Evolutionary conservation across 1,139 yeast genomes (phyloP).

Genomic region (Yamadazyma taylorii): DNA sequence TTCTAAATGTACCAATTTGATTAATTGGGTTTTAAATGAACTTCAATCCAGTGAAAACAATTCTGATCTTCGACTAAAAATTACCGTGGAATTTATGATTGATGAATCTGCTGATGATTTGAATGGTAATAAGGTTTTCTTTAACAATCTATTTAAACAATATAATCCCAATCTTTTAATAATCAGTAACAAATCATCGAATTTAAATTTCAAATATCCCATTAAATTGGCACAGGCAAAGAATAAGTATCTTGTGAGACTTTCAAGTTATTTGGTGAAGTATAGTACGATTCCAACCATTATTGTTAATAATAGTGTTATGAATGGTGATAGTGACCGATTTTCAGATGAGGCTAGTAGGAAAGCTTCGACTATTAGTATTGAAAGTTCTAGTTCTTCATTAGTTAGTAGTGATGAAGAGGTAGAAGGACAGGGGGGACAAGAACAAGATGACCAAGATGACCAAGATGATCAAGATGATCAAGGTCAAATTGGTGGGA

Average conservation of each 20-base stretch:
- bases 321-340: slow-evolving; percentile 4
- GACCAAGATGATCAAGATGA: background rate
- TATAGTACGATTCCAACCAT: slow-evolving; percentile 44
- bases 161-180: slow-evolving; percentile 44
- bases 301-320: slow-evolving; percentile 32
- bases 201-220: slow-evolving; percentile 47
- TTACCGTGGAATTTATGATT: slow-evolving; percentile 55
- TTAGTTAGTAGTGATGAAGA: slow-evolving; percentile 3
- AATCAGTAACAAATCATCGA: slow-evolving; percentile 40
- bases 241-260: slow-evolving; percentile 31
- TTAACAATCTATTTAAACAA: slow-evolving; percentile 37
- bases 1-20: slow-evolving; percentile 39
- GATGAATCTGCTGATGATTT: slow-evolving; percentile 18
- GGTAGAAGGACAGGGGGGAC: too few relatives aligned
- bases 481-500: background rate
- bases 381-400: slow-evolving; percentile 3
- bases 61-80: slow-evolving; percentile 37
- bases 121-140: slow-evolving; percentile 36
- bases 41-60: slow-evolving; percentile 6
- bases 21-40: slow-evolving; percentile 39
- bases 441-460: slow-evolving; percentile 3
- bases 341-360: background rate
- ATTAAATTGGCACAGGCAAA: slow-evolving; percentile 25
- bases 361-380: background rate
- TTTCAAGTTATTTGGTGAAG: slow-evolving; percentile 41